Evolutionary conservation across 345 rosid genomes (phyloP), one percentile per base, ranked within the genome.

Genomic region (Salix udensis): DNA sequence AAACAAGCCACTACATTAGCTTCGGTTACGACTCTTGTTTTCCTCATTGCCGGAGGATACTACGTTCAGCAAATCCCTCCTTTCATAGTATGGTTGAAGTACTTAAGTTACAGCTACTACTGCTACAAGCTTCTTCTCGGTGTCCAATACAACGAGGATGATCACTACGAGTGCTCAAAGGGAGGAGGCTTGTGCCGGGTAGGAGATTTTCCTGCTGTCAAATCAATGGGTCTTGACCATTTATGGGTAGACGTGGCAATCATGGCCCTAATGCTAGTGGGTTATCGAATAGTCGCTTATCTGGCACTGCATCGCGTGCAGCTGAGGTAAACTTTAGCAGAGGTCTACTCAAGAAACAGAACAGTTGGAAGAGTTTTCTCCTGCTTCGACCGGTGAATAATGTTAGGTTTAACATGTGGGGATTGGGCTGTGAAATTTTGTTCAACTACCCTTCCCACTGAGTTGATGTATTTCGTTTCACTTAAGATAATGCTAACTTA

Each of bases 1-100:
- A 96, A 96, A 85, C 94, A 96, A 78, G 98, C 99, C 72, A 96
- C 99, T 5, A 96, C 99, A 21, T 80, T 96, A 68, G 99, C 98
- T 73, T 96, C 99, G 0, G 98, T 96, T 9, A 93, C 98, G 9
- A 96, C 97, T 36, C 87, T 96, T n/a, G 98, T 96, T 21, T 96
- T 96, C 88, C 91, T 96, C 72, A 92, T 92, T 60, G 98, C 99
- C 0, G 99, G 99, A 46, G 99, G 99, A 37, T 96, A 93, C 80
- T 96, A 93, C 73, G 86, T 93, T 52, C 99, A 96, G 68, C 98
- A 96, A 30, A 96, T 96, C 79, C 99, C 99, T 10, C 78, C 94
- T 0, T 96, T 96, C 85, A 96, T 96, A 28, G 92, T 88, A 5
- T 96, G 99, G 99, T 94, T 96, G 26, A 96, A 96, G 86, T 96